These are phyloP conservation scores for Phialophora macrospora DNA, from an alignment of 2,329 filamentous ascomycete genomes.

Conservation along the genomic window DNA sequence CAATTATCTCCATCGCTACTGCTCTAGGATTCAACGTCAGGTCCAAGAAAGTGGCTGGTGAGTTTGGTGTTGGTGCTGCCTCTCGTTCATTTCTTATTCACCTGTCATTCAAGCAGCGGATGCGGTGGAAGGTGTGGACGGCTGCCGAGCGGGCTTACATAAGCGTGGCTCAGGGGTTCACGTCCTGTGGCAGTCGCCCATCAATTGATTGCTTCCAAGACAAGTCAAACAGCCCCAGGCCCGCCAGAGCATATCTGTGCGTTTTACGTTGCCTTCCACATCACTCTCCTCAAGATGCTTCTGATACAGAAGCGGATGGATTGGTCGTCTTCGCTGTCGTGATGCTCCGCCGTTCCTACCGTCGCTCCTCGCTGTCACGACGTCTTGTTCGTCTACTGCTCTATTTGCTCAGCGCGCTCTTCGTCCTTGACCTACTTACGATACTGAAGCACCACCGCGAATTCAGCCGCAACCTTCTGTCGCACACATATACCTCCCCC, in stretches of 20 bases:
- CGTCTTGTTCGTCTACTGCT: slow-evolving; percentile 26
- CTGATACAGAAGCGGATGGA: slow-evolving; percentile 24
- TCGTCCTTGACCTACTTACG: slow-evolving; percentile 36
- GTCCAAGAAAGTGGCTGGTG: not conserved
- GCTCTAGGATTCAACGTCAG: not conserved
- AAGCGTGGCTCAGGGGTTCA: slow-evolving; percentile 3
- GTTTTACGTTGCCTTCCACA: not conserved
- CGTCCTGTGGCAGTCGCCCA: not conserved
- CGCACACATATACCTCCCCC: slow-evolving; percentile 33
- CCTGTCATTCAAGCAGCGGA: not conserved
- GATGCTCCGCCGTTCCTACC: slow-evolving; percentile 36
- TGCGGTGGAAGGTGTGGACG: too few relatives aligned
- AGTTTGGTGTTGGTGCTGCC: not conserved
- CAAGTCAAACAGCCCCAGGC: slow-evolving; percentile 12
- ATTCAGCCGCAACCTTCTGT: slow-evolving; percentile 34
- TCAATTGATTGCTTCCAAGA: slow-evolving; percentile 8
- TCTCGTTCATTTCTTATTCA: not conserved
- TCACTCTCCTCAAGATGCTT: slow-evolving; percentile 7
- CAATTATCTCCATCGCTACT: not conserved
- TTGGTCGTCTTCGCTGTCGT: not conserved
- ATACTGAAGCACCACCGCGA: slow-evolving; percentile 37
- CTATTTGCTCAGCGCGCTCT: slow-evolving; percentile 23
- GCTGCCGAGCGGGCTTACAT: not conserved
- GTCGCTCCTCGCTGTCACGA: slow-evolving; percentile 27
- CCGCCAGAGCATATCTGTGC: not conserved